Conservation (phyloP, 2,329 filamentous ascomycete genomes). For the Trichophaea hybrida region DNA sequence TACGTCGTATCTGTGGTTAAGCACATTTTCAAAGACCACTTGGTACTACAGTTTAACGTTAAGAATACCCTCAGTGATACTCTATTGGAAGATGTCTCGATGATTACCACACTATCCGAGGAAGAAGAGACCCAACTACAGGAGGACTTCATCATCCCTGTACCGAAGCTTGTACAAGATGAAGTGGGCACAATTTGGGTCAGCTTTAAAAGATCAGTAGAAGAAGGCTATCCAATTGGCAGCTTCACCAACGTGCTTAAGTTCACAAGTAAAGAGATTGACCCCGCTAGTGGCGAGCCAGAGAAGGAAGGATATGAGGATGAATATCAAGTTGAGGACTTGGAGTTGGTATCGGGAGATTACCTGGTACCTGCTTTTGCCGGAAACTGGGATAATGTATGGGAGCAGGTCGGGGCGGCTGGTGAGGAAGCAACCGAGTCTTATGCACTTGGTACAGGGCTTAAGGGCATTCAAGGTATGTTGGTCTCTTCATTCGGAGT, state of each 20-base stretch:
- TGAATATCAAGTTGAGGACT: conserved; percentile 90
- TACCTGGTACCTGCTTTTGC: conserved; percentile 90
- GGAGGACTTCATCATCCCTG: conserved; percentile 88
- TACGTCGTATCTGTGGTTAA: conserved; percentile 90
- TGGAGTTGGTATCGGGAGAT: conserved; percentile 80
- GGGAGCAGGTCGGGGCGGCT: conserved; percentile 80
- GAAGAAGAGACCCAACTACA: conserved; percentile 50
- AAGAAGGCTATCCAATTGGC: conserved; percentile 57
- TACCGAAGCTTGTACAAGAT: conserved; percentile 65
- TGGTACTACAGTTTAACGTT: conserved; percentile 91
- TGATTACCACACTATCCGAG: conserved; percentile 64
- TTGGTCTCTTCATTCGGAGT: conserved; percentile 20
- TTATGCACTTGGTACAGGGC: conserved; percentile 54
- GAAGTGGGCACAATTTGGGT: conserved; percentile 90
- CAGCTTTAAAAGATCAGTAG: conserved; percentile 71
- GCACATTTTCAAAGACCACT: conserved; percentile 93
- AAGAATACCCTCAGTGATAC: conserved; percentile 93
- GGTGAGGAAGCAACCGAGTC: conserved; percentile 88
- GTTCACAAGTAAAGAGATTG: conserved; percentile 96
- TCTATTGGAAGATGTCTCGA: conserved; percentile 75
- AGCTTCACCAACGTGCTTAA: conserved; percentile 87
- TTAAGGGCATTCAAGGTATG: conserved; percentile 86
- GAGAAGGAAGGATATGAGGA: conserved; percentile 91
- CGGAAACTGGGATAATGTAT: conserved; percentile 87
- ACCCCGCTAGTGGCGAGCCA: conserved; percentile 81